A percentile compares a stretch with the other conserved stretches of the same genome.
phyloP scores from a whole-genome alignment of 2,329 filamentous ascomycete genomes.

The Scytalidium lignicola region DNA sequence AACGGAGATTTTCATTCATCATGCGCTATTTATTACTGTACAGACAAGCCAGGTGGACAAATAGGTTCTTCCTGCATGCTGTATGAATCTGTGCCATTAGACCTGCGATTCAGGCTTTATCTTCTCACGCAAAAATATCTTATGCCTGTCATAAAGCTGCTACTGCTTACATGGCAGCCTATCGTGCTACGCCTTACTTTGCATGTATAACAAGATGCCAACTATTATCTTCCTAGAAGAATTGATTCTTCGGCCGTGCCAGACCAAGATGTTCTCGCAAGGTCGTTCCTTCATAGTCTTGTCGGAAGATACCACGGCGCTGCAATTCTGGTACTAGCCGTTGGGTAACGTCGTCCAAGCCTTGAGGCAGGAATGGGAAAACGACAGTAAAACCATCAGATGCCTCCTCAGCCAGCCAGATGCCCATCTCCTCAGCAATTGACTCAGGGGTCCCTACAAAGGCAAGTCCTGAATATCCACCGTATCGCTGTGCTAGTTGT shows the following conservation, averaged over 20 bases:
- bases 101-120: too few species aligned
- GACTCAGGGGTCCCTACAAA: slow-evolving; percentile 45
- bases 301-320: slow-evolving; percentile 43
- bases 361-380: slow-evolving; percentile 46
- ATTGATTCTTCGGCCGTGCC: slow-evolving; percentile 33
- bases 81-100: too few species aligned
- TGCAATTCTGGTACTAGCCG: slow-evolving; percentile 46
- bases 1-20: too few species aligned
- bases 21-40: too few species aligned
- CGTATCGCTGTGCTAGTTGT: slow-evolving; percentile 45
- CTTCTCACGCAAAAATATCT: too few species aligned
- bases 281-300: slow-evolving; percentile 47
- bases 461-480: slow-evolving; percentile 43
- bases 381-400: slow-evolving; percentile 47
- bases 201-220: too few species aligned
- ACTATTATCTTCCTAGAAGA: slow-evolving; percentile 7
- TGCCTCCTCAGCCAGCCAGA: slow-evolving; percentile 41
- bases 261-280: slow-evolving; percentile 50
- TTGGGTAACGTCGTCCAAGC: slow-evolving; percentile 42
- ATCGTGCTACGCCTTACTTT: too few species aligned
- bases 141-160: too few species aligned
- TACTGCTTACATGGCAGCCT: too few species aligned
- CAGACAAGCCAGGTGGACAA: too few species aligned
- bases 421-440: slow-evolving; percentile 44
- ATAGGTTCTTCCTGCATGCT: too few species aligned